Evolutionary conservation across 2,329 filamentous ascomycete species (phyloP).

Genomic region (Neofusicoccum umdonicola): DNA sequence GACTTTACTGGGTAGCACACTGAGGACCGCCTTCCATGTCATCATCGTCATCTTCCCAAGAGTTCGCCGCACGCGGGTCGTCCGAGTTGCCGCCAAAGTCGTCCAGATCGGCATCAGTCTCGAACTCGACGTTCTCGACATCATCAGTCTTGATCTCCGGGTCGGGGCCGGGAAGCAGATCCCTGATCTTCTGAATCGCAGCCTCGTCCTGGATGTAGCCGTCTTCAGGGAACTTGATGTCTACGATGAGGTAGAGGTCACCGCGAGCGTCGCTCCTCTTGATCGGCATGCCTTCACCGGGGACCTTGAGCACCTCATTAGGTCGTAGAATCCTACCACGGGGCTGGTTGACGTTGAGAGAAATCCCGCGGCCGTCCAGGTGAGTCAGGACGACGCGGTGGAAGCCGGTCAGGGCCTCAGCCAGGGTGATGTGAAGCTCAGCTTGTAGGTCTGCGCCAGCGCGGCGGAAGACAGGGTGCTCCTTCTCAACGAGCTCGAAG

Average conservation of each 20-base stretch:
- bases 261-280: conserved; percentile 83
- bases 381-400: conserved; percentile 87
- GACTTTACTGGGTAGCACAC: conserved; percentile 66
- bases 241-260: conserved; percentile 81
- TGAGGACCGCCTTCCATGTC: conserved; percentile 62
- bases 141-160: conserved; percentile 65
- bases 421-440: conserved; percentile 74
- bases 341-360: conserved; percentile 68
- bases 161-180: conserved; percentile 64
- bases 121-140: conserved; percentile 79
- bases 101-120: conserved; percentile 79
- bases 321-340: conserved; percentile 76
- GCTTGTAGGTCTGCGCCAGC: conserved; percentile 82
- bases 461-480: conserved; percentile 78
- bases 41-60: conserved; percentile 71
- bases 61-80: conserved; percentile 63
- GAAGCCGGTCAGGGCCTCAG: conserved; percentile 85
- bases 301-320: conserved; percentile 78
- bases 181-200: conserved; percentile 66
- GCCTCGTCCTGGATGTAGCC: conserved; percentile 73
- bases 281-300: conserved; percentile 89
- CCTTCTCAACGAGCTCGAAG: conserved; percentile 79
- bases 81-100: conserved; percentile 74
- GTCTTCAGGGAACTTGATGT: conserved; percentile 84
- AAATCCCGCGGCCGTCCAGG: conserved; percentile 87